Evolutionary conservation across 495 filamentous ascomycete genomes (phyloP), one percentile per base, ranked within the genome.

Genomic region (Aspergillus cristatus): DNA sequence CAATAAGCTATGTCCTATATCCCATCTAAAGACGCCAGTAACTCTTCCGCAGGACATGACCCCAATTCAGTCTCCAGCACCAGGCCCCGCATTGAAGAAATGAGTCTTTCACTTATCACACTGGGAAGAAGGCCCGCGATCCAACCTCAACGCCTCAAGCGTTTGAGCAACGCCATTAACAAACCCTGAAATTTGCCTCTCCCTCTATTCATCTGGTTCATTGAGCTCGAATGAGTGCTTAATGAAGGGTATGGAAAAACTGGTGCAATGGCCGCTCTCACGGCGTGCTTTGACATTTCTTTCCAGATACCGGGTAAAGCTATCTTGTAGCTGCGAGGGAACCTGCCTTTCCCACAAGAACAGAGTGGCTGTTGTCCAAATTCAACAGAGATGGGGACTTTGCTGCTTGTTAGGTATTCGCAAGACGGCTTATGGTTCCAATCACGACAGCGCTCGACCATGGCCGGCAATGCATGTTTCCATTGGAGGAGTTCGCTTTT

Each of bases 381-480:
- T 22, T 47, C 57, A 6, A 41, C 34, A 2, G 57, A 55, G 2
- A 63, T 20, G 3, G 65, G 64, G 8, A 62, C 47, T 32, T 40
- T 46, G 2, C 46, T 43, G 7, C 40, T 40, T 25, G 14, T 50
- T n/a, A 40, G 37, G 41, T 78, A 79, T 47, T 73, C 66, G 45
- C 75, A 79, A 6, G 46, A 39, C 1, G 42, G 14, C n/a, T 32
- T 34, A 37, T 79, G 75, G 1, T 48, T 40, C 69, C 70, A 79
- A 7, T 56, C 63, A 13, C 75, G 58, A 38, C 74, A 78, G 5
- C 75, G 62, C 48, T 79, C 75, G 6, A 58, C 66, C 20, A 68
- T 51, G 3, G 65, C 64, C 1, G 73, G 61, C 10, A 77, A 41
- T 1, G 56, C 34, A 16, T 56, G 41, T 47, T 72, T 74, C 76